These are phyloP conservation scores for Knufia petricola DNA, from an alignment of 2,329 filamentous ascomycete species.

Conservation along the genomic window DNA sequence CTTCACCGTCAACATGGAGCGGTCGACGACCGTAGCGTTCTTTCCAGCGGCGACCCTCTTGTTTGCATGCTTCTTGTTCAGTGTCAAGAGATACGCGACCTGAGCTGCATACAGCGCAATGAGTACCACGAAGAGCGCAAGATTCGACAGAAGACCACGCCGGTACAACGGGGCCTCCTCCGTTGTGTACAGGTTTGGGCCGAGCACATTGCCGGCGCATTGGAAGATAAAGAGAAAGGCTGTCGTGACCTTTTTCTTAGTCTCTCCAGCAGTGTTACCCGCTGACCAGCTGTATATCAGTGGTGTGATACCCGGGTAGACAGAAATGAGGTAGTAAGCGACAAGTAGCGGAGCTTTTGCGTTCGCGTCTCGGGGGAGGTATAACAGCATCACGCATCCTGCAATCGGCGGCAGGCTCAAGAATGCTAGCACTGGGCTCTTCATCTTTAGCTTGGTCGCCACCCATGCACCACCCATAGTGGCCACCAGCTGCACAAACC, in stretches of 20 bases:
- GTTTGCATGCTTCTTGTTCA: constrained; percentile 39
- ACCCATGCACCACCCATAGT: constrained; percentile 50
- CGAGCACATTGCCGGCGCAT: constrained; percentile 54
- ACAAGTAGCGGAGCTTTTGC: constrained; percentile 44
- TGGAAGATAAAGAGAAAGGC: constrained; percentile 56
- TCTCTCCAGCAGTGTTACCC: constrained; percentile 54
- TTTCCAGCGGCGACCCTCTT: constrained; percentile 51
- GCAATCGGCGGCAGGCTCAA: constrained; percentile 49
- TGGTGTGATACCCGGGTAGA: constrained; percentile 53
- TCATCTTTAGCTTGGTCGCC: constrained; percentile 46
- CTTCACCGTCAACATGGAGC: constrained; percentile 41
- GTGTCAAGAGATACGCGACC: constrained; percentile 25
- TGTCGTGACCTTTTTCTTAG: constrained; percentile 58
- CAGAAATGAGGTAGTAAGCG: constrained; percentile 50
- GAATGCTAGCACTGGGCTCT: constrained; percentile 45
- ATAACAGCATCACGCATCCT: constrained; percentile 46
- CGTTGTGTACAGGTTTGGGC: constrained; percentile 55
- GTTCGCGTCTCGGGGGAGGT: constrained; percentile 36
- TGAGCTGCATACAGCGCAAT: constrained; percentile 39
- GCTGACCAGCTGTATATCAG: constrained; percentile 64
- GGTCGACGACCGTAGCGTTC: constrained; percentile 47
- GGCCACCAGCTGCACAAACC: constrained; percentile 46
- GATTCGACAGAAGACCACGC: constrained; percentile 50
- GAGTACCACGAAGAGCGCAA: constrained; percentile 53
- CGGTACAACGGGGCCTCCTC: constrained; percentile 50